Evolutionary conservation across 805 yeast genomes (phyloP).

Genomic region (Scheffersomyces amazonensis): DNA sequence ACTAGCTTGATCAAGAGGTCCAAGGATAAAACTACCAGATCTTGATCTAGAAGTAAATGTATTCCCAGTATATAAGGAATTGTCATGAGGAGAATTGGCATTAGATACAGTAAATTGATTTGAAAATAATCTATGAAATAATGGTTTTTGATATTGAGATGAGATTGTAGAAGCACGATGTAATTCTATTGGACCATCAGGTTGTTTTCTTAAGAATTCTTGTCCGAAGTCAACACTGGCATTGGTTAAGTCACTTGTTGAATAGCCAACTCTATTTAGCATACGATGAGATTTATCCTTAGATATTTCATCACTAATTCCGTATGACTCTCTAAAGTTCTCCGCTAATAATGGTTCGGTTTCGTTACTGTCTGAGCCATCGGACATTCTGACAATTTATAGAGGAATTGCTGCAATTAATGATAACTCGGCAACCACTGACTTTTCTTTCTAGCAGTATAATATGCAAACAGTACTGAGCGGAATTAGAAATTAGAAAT

Average conservation of each 20-base stretch:
- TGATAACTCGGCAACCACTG: too few relatives aligned
- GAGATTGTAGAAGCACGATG: background rate
- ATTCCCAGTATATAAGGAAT: slow-evolving; percentile 4
- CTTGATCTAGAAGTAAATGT: slow-evolving; percentile 3
- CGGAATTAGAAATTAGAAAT: too few relatives aligned
- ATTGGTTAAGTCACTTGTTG: background rate
- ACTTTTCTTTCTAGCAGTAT: too few relatives aligned
- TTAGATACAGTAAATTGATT: slow-evolving; percentile 29
- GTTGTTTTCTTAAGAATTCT: background rate
- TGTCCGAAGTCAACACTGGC: background rate
- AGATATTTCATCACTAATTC: background rate
- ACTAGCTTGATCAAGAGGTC: slow-evolving; percentile 9
- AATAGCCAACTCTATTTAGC: background rate
- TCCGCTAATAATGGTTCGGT: background rate
- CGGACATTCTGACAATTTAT: too few relatives aligned
- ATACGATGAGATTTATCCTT: background rate
- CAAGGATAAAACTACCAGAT: background rate
- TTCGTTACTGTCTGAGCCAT: slow-evolving; percentile 2
- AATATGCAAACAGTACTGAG: too few relatives aligned
- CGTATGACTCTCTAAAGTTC: background rate
- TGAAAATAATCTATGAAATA: slow-evolving; percentile 25
- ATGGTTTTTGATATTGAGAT: slow-evolving; percentile 13
- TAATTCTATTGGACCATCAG: background rate
- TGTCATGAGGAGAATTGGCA: slow-evolving; percentile 17
- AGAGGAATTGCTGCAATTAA: too few relatives aligned